Conservation (phyloP, 768 basidiomycete genomes). For the Termitomyces sp. region DNA sequence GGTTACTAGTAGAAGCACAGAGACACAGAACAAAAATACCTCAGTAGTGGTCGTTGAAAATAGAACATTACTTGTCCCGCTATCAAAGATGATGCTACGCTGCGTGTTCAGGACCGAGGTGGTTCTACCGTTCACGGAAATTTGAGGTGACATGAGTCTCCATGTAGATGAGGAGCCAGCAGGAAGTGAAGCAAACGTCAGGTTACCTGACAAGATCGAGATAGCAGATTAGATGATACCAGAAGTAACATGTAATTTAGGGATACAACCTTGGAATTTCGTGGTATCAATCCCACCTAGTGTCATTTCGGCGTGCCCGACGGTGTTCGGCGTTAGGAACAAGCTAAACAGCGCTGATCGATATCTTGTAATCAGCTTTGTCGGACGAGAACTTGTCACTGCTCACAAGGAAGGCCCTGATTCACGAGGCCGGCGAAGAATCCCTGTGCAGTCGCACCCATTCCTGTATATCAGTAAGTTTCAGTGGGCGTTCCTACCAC, state of each 20-base stretch:
- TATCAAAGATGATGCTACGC: conserved; percentile 50
- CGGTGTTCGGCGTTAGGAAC: conserved; percentile 39
- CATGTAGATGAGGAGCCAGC: conserved; percentile 32
- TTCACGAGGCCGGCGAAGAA: conserved; percentile 41
- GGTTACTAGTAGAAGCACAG: conserved; percentile 1
- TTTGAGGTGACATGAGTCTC: conserved; percentile 37
- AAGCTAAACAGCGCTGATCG: conserved; percentile 42
- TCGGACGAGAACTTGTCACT: neutral
- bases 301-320: conserved; percentile 48
- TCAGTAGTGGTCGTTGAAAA: conserved; percentile 44
- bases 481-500: neutral
- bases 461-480: conserved; percentile 25
- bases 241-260: neutral
- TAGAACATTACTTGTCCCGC: conserved; percentile 51
- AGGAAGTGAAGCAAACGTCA: conserved; percentile 36
- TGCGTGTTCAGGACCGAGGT: conserved; percentile 31
- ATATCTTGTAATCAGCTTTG: conserved; percentile 11
- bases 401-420: conserved; percentile 45
- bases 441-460: conserved; percentile 44
- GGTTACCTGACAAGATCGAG: conserved; percentile 24
- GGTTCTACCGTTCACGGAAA: conserved; percentile 50
- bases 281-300: conserved; percentile 46
- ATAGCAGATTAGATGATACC: neutral
- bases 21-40: conserved; percentile 20
- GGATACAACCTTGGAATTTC: conserved; percentile 39